phyloP scores from a whole-genome alignment of 768 basidiomycete species.

The Lanmaoa pseudosensibilis region DNA sequence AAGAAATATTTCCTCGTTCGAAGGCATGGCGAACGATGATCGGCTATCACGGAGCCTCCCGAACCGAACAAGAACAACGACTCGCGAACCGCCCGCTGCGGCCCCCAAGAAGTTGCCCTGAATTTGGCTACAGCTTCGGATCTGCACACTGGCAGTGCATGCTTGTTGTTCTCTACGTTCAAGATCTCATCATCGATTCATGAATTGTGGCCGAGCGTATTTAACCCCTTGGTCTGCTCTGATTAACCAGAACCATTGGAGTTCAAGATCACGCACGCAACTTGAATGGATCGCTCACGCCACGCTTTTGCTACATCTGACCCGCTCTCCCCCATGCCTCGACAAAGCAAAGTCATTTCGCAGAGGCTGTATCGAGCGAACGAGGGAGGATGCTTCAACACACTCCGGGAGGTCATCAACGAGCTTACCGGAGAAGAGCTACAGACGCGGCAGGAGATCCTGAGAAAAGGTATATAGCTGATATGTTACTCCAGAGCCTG shows the following conservation, averaged over 20 bases:
- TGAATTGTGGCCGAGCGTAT: neutral
- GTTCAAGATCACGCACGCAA: neutral
- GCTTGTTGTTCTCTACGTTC: neutral
- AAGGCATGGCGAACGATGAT: neutral
- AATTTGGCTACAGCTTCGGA: neutral
- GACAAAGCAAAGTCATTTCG: slow-evolving; percentile 9
- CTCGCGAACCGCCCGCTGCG: neutral
- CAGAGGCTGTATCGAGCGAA: slow-evolving; percentile 25
- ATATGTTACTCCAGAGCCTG: neutral
- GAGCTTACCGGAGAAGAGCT: slow-evolving; percentile 17
- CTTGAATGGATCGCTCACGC: neutral
- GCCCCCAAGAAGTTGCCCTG: neutral
- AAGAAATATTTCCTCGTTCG: neutral
- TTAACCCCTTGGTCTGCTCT: slow-evolving; percentile 2
- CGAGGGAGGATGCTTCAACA: slow-evolving; percentile 23
- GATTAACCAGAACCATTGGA: neutral
- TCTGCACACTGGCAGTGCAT: slow-evolving; percentile 1
- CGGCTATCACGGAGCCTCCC: neutral
- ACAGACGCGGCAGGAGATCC: slow-evolving; percentile 22
- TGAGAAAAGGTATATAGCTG: slow-evolving; percentile 18
- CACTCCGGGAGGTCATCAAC: slow-evolving; percentile 19
- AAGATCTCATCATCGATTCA: neutral
- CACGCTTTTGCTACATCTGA: neutral
- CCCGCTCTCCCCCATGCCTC: neutral
- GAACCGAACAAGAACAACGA: neutral